A percentile compares a stretch with the other conserved stretches of the same genome.
These are phyloP conservation scores for Diaporthe caulivora DNA, from an alignment of 2,329 filamentous ascomycete genomes.

Conservation along the genomic window DNA sequence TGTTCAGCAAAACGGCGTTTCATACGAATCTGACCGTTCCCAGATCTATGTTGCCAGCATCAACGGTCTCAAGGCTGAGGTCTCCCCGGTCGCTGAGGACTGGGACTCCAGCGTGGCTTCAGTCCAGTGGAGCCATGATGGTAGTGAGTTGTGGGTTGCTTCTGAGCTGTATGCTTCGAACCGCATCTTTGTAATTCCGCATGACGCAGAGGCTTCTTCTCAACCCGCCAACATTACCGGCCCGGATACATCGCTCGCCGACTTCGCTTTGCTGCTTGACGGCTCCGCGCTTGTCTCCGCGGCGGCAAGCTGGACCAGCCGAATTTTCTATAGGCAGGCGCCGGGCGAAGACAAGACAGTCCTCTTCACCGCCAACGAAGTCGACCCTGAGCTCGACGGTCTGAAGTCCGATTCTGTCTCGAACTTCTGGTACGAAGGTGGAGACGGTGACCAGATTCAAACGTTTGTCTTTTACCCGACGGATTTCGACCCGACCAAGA, in stretches of 20 bases:
- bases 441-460: slow-evolving; percentile 47
- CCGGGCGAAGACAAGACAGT: slow-evolving; percentile 46
- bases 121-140: slow-evolving; percentile 45
- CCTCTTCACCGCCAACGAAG: slow-evolving; percentile 51
- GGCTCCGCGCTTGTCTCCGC: slow-evolving; percentile 49
- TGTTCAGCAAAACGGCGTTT: slow-evolving; percentile 69
- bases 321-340: slow-evolving; percentile 49
- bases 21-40: slow-evolving; percentile 65
- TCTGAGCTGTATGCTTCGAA: slow-evolving; percentile 11
- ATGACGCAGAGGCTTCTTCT: slow-evolving; percentile 40
- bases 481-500: slow-evolving; percentile 52
- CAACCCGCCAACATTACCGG: slow-evolving; percentile 50
- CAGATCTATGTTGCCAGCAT: slow-evolving; percentile 53
- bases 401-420: slow-evolving; percentile 49
- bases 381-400: slow-evolving; percentile 50
- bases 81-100: slow-evolving; percentile 47
- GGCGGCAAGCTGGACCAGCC: slow-evolving; percentile 52
- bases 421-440: slow-evolving; percentile 51
- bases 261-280: slow-evolving; percentile 47
- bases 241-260: slow-evolving; percentile 46
- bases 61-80: slow-evolving; percentile 61
- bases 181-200: background rate
- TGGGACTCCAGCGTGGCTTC: slow-evolving; percentile 49
- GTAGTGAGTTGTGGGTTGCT: slow-evolving; percentile 4
- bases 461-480: slow-evolving; percentile 50